Evolutionary conservation across 1,284 basidiomycete genomes (phyloP), one percentile per base, ranked within the genome.

Genomic region (Singerocomus inundabilis): DNA sequence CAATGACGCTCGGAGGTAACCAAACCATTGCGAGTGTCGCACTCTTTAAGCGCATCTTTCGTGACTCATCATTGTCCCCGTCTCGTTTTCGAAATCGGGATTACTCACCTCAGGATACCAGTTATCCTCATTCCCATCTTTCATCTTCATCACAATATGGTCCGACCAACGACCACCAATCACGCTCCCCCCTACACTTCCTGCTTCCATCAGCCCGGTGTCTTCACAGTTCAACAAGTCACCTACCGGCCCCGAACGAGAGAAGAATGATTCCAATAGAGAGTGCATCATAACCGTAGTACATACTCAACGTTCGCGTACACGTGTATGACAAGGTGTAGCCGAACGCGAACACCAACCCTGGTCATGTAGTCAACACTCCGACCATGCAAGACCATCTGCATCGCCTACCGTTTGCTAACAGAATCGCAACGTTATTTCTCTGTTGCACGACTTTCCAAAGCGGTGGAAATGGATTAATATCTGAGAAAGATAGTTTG

Each of bases 141-240:
- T 86, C 46, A 88, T 67, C 40, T 73, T 72, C 5, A 66, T 63
- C 28, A 92, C 72, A 31, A 84, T 73, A 37, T 72, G 66, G 66
- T 95, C 93, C 2, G 86, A 90, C 72, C 82, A 91, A 9, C 83
- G 74, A 0, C 93, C 92, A 9, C 92, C 92, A 0, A 86, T 55
- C 8, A 93, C 56, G 52, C 83, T 87, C 4, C 92, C 92, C 2
- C 71, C 61, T 29, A 91, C 74, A 55, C 78, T 82, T 6, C 90
- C 89, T 67, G 72, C 10, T 42, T 33, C 5, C 33, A 13, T 46
- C 39, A 57, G 51, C 48, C 50, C 48, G 31, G 11, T 40, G 24
- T 36, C 15, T 42, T 43, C 13, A 2, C 29, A 39, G 47, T 47
- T 28, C 10, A 34, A 49, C 8, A 7, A 48, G 18, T 24, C 29